Evolutionary conservation across 1,284 basidiomycete species (phyloP).

Genomic region (Abortiporus biennis): DNA sequence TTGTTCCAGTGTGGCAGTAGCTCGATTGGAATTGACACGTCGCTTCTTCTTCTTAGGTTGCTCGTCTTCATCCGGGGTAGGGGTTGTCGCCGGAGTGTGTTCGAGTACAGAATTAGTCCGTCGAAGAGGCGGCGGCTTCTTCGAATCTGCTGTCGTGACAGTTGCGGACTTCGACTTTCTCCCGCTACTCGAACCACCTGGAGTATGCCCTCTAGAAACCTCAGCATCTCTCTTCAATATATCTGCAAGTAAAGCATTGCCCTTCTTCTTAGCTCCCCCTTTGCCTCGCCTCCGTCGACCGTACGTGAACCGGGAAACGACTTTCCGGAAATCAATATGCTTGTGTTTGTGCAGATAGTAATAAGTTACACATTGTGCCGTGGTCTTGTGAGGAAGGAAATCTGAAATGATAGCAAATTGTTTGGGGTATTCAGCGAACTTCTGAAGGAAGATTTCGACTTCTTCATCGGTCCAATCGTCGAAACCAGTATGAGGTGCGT

Average conservation of each 20-base stretch:
- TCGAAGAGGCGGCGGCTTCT: slow-evolving; percentile 28
- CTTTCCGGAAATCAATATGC: slow-evolving; percentile 78
- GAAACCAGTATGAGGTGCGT: slow-evolving; percentile 62
- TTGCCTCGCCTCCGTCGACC: slow-evolving; percentile 55
- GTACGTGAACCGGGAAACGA: slow-evolving; percentile 58
- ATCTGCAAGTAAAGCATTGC: slow-evolving; percentile 73
- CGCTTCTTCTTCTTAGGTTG: slow-evolving; percentile 37
- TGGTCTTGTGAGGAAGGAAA: slow-evolving; percentile 79
- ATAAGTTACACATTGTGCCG: slow-evolving; percentile 86
- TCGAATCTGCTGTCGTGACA: slow-evolving; percentile 16
- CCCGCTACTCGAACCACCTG: slow-evolving; percentile 6
- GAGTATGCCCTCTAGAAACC: slow-evolving; percentile 30
- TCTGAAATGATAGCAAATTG: slow-evolving; percentile 90
- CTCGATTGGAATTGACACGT: slow-evolving; percentile 24
- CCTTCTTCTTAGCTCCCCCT: slow-evolving; percentile 62
- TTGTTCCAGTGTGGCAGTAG: slow-evolving; percentile 19
- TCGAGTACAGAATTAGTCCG: slow-evolving; percentile 37
- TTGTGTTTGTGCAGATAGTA: slow-evolving; percentile 96
- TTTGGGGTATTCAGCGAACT: slow-evolving; percentile 85
- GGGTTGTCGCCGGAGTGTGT: slow-evolving; percentile 42
- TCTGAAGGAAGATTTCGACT: slow-evolving; percentile 73
- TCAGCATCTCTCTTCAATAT: slow-evolving; percentile 74
- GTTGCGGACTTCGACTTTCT: slow-evolving; percentile 13
- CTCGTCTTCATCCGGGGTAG: slow-evolving; percentile 55
- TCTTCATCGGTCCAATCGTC: slow-evolving; percentile 89